Conservation (phyloP, 768 basidiomycete species). For the Kwoniella europaea region DNA sequence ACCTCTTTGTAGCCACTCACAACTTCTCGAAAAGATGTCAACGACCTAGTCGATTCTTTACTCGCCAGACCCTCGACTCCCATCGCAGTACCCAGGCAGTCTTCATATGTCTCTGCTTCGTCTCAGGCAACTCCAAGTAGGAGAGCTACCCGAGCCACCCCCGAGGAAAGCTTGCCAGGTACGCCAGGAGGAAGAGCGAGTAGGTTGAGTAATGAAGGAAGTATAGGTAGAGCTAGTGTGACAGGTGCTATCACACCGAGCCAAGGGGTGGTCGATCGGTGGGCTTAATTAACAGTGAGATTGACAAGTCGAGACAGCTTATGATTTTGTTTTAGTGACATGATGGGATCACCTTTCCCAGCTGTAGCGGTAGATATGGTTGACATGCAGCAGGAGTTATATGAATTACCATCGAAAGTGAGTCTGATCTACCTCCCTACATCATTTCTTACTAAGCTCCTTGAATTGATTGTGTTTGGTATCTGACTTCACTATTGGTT, state of each 20-base stretch:
- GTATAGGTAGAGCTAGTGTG: conserved; percentile 20
- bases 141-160: conserved; percentile 35
- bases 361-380: conserved; percentile 73
- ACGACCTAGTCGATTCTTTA: conserved; percentile 70
- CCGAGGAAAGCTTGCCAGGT: conserved; percentile 33
- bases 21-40: conserved; percentile 66
- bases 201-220: conserved; percentile 39
- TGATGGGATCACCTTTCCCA: conserved; percentile 49
- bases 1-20: conserved; percentile 58
- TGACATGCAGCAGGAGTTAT: conserved; percentile 85
- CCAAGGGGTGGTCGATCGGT: conserved; percentile 26
- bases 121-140: conserved; percentile 33
- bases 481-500: not conserved
- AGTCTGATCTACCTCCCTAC: conserved; percentile 31
- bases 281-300: too few species aligned
- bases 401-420: conserved; percentile 86
- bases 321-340: conserved; percentile 19
- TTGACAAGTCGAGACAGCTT: too few species aligned
- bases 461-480: not conserved
- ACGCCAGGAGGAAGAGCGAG: conserved; percentile 39
- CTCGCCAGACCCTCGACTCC: conserved; percentile 58
- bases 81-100: conserved; percentile 54
- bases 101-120: conserved; percentile 29
- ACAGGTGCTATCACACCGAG: conserved; percentile 10
- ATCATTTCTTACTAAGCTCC: not conserved